Base-by-base conservation (phyloP, 148 eudicot species). In the Rhododendron henanense region DNA sequence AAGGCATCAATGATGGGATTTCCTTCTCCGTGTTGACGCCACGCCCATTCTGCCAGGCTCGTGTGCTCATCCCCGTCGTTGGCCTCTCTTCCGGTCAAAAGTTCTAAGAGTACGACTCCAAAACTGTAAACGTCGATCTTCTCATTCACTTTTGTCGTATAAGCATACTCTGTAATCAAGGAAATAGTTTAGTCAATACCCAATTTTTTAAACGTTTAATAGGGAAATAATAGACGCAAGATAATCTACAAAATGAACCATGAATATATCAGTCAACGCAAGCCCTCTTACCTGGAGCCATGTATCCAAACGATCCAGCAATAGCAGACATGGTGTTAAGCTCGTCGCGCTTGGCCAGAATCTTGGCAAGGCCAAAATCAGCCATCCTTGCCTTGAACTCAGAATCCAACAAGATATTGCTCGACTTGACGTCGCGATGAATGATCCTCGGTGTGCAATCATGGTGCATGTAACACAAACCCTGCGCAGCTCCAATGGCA, bases 81-180 rank as follows among this genome's bases (percentile, higher is more conserved):
- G 23, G 95, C 89, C 50, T 91, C 91, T 88, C 92, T 92, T 15
- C 95, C 94, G 6, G 95, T 93, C 15, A 88, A 87, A 6, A 93
- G 87, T 79, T 93, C 94, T 1, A 93, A 83, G 16, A 93, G 92
- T 19, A 93, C 95, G 7, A 93, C 95, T 10, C 93, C 95, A 18
- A 93, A 93, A 87, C 94, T 91, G 71, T 91, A 93, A 51, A 91
- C 87, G 31, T 93, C 95, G 15, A 93, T 90, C 89, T 93, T 93
- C 87, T 90, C 94, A 51, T 91, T 91, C 87, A 93, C 95, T 84
- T 89, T 90, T 28, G 77, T 85, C 45, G 92, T 87, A 77, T 89
- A 88, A 25, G 89, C 86, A 63, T 92, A 92, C 86, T 93, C 95
- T 92, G 88, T 47, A 75, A 23, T 59, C 39, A 44, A 65, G 47